Evolutionary conservation across 768 basidiomycete genomes (phyloP).

Genomic region (Coprinopsis cinerea): DNA sequence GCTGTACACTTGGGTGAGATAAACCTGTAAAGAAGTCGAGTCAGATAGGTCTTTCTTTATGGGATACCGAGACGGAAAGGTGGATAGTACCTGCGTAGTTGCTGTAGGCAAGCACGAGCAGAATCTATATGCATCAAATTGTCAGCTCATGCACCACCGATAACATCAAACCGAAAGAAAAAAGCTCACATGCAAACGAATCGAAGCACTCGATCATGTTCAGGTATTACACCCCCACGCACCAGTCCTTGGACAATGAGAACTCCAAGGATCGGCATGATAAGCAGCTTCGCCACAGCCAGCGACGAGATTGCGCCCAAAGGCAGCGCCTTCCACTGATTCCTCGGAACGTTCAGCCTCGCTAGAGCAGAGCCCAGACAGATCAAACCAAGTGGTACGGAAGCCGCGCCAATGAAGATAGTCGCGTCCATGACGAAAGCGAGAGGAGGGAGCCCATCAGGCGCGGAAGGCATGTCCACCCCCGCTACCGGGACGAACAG

Average conservation of each 20-base stretch:
- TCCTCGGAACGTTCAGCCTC: conserved; percentile 43
- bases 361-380: conserved; percentile 62
- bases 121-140: conserved; percentile 31
- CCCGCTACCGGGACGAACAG: conserved; percentile 48
- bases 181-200: conserved; percentile 63
- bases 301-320: conserved; percentile 48
- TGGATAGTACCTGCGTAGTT: conserved; percentile 55
- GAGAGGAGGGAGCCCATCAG: conserved; percentile 65
- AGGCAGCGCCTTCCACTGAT: conserved; percentile 37
- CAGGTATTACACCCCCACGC: conserved; percentile 37
- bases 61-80: too few species aligned
- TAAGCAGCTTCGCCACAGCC: conserved; percentile 47
- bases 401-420: conserved; percentile 54
- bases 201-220: conserved; percentile 50
- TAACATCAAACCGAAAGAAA: not conserved
- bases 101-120: conserved; percentile 57
- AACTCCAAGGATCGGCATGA: conserved; percentile 59
- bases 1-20: conserved; percentile 60
- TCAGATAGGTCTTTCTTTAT: too few species aligned
- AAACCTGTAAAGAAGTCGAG: conserved; percentile 36
- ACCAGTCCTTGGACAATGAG: conserved; percentile 49
- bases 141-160: not conserved
- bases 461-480: conserved; percentile 41
- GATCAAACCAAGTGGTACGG: conserved; percentile 58
- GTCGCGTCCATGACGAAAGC: conserved; percentile 53